Base-by-base conservation (phyloP, 176 grass and related monocot species). In the Raddia guianensis region DNA sequence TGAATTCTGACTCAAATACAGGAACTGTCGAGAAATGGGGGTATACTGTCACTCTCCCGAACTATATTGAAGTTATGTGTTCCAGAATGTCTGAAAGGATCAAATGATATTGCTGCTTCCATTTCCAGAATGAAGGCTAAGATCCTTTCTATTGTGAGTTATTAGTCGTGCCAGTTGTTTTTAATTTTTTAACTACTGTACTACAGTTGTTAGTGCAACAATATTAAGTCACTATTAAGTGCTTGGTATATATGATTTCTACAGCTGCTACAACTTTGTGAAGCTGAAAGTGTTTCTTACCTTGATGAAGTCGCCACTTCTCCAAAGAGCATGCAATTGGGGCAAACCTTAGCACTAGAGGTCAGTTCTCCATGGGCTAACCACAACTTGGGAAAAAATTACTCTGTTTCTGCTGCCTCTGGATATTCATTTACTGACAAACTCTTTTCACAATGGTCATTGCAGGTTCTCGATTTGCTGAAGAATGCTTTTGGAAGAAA, bases 241-340 rank as follows among this genome's bases (percentile, higher is more conserved):
- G 65, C 12, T 80, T 87, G 60, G 15, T 87, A 74, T 72, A 62
- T 75, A 59, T 74, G 33, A 45, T 83, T 21, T 52, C 37, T 75
- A 40, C 37, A 98, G 95, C 81, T 98, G 74, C 64, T 98, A 64
- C 95, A 95, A 83, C 84, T 98, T n/a, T 98, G 95, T 93, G 95
- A 98, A 89, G 86, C 92, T 74, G 95, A 98, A 81, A 95, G 74
- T 74, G 84, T 98, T 72, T 98, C 95, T 64, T 98, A 95, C 88
- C 95, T 98, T 48, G 95, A 98, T 93, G 95, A 95, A 85, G 92
- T 98, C 4, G 92, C 95, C 51, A 87, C 90, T 75, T 91, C 82
- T 6, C 81, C 84, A 54, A 93, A 87, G 68, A 93, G 86, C 81
- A 95, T 91, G 90, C 84, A 73, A 75, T 80, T 95, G 52, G 95